Percentiles rank a stretch among this genome's conserved stretches.
Conservation (phyloP, 768 basidiomycete genomes). For the Strobilomyces confusus region DNA sequence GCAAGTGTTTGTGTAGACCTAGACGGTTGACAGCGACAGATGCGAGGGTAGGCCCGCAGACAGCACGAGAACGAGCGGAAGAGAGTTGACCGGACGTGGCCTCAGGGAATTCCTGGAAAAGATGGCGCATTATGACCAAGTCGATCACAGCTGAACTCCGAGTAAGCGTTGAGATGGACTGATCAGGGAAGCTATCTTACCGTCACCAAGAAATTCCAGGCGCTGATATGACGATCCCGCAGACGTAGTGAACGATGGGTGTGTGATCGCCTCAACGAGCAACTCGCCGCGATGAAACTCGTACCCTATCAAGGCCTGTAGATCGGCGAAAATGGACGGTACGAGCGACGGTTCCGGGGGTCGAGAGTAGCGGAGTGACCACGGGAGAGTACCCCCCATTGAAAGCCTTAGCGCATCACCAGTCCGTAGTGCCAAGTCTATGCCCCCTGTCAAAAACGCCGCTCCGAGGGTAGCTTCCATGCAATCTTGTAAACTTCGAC, state of each 20-base stretch:
- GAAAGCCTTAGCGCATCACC: slow-evolving; percentile 65
- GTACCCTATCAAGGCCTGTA: slow-evolving; percentile 71
- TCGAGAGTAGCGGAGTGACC: slow-evolving; percentile 55
- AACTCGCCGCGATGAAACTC: slow-evolving; percentile 58
- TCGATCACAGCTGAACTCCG: slow-evolving; percentile 57
- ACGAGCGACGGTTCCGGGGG: slow-evolving; percentile 31
- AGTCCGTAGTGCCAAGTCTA: slow-evolving; percentile 58
- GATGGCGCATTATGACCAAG: slow-evolving; percentile 65
- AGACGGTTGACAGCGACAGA: slow-evolving; percentile 63
- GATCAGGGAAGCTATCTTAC: slow-evolving; percentile 39
- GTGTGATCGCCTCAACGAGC: slow-evolving; percentile 78
- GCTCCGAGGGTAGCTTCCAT: slow-evolving; percentile 86
- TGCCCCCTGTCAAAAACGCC: slow-evolving; percentile 67
- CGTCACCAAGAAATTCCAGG: slow-evolving; percentile 86
- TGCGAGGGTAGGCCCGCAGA: slow-evolving; percentile 73
- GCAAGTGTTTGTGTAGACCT: slow-evolving; percentile 61
- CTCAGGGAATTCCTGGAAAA: slow-evolving; percentile 63
- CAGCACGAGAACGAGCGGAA: slow-evolving; percentile 61
- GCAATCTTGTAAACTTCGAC: slow-evolving; percentile 79
- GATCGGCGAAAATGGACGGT: slow-evolving; percentile 44
- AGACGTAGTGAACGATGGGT: slow-evolving; percentile 64
- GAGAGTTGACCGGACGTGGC: slow-evolving; percentile 78
- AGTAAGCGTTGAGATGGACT: slow-evolving; percentile 4
- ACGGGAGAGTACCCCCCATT: slow-evolving; percentile 68
- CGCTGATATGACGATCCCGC: slow-evolving; percentile 73